A percentile compares a stretch with the other conserved stretches of the same genome.
Conservation (phyloP, 73 alveolate species). For the Durusdinium trenchii region DNA sequence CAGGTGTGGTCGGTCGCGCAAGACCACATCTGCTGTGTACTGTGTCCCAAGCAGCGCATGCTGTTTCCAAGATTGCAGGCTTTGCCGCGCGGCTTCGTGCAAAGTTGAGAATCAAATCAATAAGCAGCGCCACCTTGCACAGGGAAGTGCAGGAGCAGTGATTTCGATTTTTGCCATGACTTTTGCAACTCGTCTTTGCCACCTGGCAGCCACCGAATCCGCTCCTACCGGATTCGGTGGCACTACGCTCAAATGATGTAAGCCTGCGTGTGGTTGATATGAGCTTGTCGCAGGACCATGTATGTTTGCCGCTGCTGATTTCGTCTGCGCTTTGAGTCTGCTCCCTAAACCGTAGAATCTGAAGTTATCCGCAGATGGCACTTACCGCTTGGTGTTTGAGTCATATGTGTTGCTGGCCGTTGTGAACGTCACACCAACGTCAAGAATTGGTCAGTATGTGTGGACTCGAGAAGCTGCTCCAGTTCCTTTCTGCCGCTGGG, state of each 20-base stretch:
- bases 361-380: constrained; percentile 31
- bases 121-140: no score
- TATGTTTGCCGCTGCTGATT: neutral
- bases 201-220: no score
- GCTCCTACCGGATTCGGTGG: no score
- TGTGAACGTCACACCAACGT: constrained; percentile 36
- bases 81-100: no score
- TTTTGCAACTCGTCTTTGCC: no score
- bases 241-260: neutral
- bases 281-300: neutral
- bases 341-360: constrained; percentile 42
- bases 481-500: neutral
- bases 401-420: neutral
- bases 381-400: constrained; percentile 22
- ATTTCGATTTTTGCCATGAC: no score
- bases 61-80: no score
- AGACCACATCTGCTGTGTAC: no score
- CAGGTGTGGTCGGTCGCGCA: no score
- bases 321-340: neutral
- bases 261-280: neutral
- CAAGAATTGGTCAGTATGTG: neutral
- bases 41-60: no score
- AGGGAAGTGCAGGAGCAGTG: no score
- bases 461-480: neutral
- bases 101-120: no score